Percentiles rank a stretch among this genome's conserved stretches.
phyloP scores from a whole-genome alignment of 169 alveolate genomes.

The Amoebophrya sp. region DNA sequence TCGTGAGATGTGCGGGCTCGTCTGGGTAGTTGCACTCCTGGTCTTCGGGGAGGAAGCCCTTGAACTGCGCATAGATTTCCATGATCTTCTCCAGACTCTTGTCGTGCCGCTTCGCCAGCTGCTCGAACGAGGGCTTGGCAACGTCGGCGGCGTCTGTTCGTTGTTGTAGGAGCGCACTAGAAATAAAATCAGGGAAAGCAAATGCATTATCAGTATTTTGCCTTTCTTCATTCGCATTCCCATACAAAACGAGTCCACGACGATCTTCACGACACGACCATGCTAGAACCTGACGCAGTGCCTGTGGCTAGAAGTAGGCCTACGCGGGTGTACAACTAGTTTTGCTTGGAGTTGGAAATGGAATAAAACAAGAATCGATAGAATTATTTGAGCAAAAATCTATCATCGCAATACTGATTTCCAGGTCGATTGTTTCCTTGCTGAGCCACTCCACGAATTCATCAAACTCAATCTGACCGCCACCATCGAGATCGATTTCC shows the following conservation, averaged over 20 bases:
- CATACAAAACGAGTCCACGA: too few relatives aligned
- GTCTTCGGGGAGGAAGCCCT: not conserved
- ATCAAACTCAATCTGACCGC: not conserved
- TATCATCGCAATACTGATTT: not conserved
- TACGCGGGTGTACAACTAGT: too few relatives aligned
- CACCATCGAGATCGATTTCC: conserved; percentile 16
- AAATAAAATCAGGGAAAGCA: too few relatives aligned
- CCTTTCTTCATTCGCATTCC: too few relatives aligned
- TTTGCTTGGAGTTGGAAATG: too few relatives aligned
- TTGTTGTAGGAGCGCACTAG: too few relatives aligned
- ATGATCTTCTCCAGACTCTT: not conserved
- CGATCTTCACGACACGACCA: too few relatives aligned
- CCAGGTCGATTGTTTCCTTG: not conserved
- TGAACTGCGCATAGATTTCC: not conserved
- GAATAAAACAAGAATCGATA: too few relatives aligned
- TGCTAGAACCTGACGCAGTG: too few relatives aligned
- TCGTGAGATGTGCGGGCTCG: not conserved
- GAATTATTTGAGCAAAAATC: too few relatives aligned
- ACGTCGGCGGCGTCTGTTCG: not conserved
- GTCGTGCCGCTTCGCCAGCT: not conserved
- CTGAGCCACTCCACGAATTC: not conserved
- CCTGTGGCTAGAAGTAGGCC: too few relatives aligned
- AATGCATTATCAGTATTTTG: too few relatives aligned
- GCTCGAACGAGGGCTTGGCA: not conserved
- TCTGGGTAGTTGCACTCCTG: not conserved